phyloP scores from a whole-genome alignment of 75 land plant species.

The Ceratopteris richardii region DNA sequence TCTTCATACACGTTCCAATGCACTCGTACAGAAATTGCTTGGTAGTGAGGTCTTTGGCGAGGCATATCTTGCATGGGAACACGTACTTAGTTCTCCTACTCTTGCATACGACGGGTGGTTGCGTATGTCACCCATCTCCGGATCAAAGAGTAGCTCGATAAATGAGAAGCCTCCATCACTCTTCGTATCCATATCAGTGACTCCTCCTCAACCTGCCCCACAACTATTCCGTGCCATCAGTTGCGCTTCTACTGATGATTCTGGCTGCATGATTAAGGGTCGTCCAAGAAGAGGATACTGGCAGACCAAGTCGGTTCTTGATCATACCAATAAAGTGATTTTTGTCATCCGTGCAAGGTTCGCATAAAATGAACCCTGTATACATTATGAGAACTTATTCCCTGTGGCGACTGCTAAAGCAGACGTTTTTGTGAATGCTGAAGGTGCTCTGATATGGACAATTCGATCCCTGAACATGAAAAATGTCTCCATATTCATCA shows the following conservation, averaged over 20 bases:
- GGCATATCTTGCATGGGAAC: neutral
- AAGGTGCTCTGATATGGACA: no score
- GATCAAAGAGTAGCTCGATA: no score
- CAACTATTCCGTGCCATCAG: conserved; percentile 11
- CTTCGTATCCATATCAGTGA: conserved; percentile 8
- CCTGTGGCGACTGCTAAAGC: no score
- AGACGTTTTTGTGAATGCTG: no score
- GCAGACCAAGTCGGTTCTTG: conserved; percentile 10
- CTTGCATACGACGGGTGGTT: conserved; percentile 1
- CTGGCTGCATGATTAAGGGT: neutral
- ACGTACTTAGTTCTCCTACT: neutral
- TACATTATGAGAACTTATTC: neutral
- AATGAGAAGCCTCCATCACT: conserved; percentile 1
- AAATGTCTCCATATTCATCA: no score
- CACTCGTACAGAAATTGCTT: neutral
- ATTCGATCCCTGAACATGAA: no score
- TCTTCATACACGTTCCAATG: neutral
- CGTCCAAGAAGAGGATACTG: neutral
- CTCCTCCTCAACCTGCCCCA: neutral
- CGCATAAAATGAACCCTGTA: neutral
- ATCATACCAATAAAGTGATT: conserved; percentile 3
- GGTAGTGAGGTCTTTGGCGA: neutral
- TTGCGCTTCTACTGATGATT: conserved; percentile 7
- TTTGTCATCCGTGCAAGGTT: conserved; percentile 10
- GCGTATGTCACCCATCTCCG: neutral